phyloP scores from a whole-genome alignment of 2,329 filamentous ascomycete genomes.

The Sarocladium oryzae region DNA sequence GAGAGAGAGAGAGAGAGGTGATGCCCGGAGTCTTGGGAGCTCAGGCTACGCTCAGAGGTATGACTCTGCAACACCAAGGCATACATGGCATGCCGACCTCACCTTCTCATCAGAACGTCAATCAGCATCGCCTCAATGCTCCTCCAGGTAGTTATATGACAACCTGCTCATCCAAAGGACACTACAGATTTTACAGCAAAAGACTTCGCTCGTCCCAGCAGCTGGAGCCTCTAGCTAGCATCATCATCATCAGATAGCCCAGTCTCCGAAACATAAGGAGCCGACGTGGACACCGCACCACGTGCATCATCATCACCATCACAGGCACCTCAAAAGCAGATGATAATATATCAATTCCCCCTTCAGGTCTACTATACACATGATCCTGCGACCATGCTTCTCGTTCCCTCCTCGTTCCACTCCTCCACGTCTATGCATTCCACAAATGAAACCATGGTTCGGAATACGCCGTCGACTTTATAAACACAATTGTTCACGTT shows the following conservation, averaged over 20 bases:
- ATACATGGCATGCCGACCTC: too few relatives aligned
- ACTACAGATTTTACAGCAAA: neutral
- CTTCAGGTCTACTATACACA: slow-evolving; percentile 23
- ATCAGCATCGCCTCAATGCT: too few relatives aligned
- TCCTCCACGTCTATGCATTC: slow-evolving; percentile 10
- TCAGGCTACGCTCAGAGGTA: too few relatives aligned
- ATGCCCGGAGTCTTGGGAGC: too few relatives aligned
- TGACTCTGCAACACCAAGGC: too few relatives aligned
- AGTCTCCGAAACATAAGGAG: too few relatives aligned
- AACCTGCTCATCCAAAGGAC: too few relatives aligned
- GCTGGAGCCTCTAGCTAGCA: too few relatives aligned
- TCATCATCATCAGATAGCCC: too few relatives aligned
- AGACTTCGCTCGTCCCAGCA: neutral
- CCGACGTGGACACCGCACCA: neutral
- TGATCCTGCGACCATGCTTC: slow-evolving; percentile 19
- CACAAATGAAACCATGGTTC: slow-evolving; percentile 1
- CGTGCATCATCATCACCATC: slow-evolving; percentile 4
- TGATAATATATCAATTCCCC: slow-evolving; percentile 14
- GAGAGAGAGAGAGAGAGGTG: too few relatives aligned
- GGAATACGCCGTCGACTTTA: neutral
- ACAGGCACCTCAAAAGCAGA: neutral
- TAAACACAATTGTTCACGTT: neutral
- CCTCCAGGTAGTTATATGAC: too few relatives aligned
- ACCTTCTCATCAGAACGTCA: too few relatives aligned
- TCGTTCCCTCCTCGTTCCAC: slow-evolving; percentile 12